phyloP scores from a whole-genome alignment of 257 asterid genomes.

The Scutellaria minor region DNA sequence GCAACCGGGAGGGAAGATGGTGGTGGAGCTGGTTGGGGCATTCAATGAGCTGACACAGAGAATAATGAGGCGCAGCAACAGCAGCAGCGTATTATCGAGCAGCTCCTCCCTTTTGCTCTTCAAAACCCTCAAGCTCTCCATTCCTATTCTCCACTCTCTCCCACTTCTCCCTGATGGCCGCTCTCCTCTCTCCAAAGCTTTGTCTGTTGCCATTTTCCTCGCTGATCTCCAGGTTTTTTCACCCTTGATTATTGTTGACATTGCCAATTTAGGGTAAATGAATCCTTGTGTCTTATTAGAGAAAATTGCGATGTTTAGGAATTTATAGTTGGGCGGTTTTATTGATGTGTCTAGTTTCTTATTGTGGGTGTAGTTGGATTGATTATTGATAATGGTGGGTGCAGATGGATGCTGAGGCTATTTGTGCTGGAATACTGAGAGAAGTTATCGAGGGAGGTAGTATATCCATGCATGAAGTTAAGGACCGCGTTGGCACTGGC shows the following conservation, averaged over 20 bases:
- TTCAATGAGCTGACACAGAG: conserved; percentile 86
- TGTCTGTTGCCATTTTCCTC: conserved; percentile 75
- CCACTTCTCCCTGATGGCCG: conserved; percentile 73
- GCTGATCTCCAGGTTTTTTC: conserved; percentile 84
- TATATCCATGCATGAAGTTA: conserved; percentile 62
- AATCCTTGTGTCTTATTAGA: no score
- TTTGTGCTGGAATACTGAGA: conserved; percentile 79
- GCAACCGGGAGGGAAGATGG: conserved; percentile 97
- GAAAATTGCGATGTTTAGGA: background rate
- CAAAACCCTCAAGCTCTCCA: conserved; percentile 74
- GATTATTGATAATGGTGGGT: conserved; percentile 23
- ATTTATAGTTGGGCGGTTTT: background rate
- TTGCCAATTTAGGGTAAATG: no score
- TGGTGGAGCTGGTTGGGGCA: conserved; percentile 87
- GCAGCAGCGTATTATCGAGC: conserved; percentile 45
- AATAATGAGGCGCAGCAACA: conserved; percentile 47
- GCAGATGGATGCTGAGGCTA: conserved; percentile 97
- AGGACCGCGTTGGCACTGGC: conserved; percentile 61
- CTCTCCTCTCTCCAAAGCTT: conserved; percentile 74
- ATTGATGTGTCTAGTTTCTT: background rate
- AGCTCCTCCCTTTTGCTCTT: conserved; percentile 77
- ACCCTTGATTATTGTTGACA: no score
- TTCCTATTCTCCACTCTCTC: conserved; percentile 77
- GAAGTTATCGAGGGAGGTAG: conserved; percentile 72
- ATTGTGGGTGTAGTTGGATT: background rate